These are phyloP conservation scores for Ceratobasidium sp. DNA, from an alignment of 1,284 basidiomycete species.

Conservation along the genomic window DNA sequence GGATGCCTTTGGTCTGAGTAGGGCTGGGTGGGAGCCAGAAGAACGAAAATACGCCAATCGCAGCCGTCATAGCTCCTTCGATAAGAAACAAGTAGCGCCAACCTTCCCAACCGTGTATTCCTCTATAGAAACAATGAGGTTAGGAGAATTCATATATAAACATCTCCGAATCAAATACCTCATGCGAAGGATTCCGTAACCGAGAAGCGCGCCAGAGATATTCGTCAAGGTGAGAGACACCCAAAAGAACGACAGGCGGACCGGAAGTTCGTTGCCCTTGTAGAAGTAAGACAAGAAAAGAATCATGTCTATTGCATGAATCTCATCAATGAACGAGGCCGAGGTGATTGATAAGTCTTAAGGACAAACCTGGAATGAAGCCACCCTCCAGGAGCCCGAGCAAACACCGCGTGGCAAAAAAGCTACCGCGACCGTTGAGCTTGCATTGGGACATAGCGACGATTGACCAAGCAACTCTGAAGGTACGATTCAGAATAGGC, in stretches of 20 bases:
- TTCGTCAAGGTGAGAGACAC: slow-evolving; percentile 65
- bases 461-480: slow-evolving; percentile 55
- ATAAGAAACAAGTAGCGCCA: slow-evolving; percentile 51
- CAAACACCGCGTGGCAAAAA: slow-evolving; percentile 47
- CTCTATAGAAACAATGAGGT: slow-evolving; percentile 47
- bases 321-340: too few relatives aligned
- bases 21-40: slow-evolving; percentile 75
- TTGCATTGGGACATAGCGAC: slow-evolving; percentile 71
- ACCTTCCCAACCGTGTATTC: slow-evolving; percentile 43
- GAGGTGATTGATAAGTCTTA: too few relatives aligned
- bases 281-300: slow-evolving; percentile 78
- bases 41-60: slow-evolving; percentile 57
- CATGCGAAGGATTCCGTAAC: slow-evolving; percentile 70
- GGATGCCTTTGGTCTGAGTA: slow-evolving; percentile 73
- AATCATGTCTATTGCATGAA: slow-evolving; percentile 61
- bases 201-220: slow-evolving; percentile 69
- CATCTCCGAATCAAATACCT: slow-evolving; percentile 62
- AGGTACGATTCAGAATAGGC: slow-evolving; percentile 39
- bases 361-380: slow-evolving; percentile 52
- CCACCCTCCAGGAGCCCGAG: slow-evolving; percentile 68
- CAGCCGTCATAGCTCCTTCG: slow-evolving; percentile 46
- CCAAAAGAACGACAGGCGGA: slow-evolving; percentile 76
- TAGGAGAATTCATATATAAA: not conserved
- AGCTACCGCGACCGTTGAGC: slow-evolving; percentile 60
- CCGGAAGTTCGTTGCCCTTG: slow-evolving; percentile 60